Base-by-base conservation (phyloP, 2,329 filamentous ascomycete genomes). In the Xylariaceae sp. region DNA sequence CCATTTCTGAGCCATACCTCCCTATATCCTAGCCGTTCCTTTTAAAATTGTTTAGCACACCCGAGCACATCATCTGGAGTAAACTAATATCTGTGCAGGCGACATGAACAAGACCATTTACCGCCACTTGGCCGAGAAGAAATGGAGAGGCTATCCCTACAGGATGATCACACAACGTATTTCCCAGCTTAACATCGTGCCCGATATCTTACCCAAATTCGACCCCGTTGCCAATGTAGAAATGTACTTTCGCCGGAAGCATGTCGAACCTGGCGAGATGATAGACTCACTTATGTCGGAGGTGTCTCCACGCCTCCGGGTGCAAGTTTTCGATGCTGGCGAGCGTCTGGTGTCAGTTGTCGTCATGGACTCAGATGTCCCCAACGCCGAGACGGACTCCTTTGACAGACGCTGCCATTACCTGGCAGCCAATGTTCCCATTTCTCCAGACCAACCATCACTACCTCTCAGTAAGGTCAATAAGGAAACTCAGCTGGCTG, bases 31-130 rank as follows among this genome's bases (percentile, higher is more conserved):
- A 29, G 26, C 9, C n/a, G n/a, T 29, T 29, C 9, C 26, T 29
- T 29, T 29, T 29, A 9, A n/a, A 29, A 29, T n/a, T 29, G 9
- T n/a, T 9, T 29, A n/a, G n/a, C n/a, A n/a, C n/a, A n/a, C n/a
- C n/a, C n/a, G n/a, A n/a, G n/a, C n/a, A n/a, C n/a, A n/a, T n/a
- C n/a, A n/a, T n/a, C n/a, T n/a, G 22, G 22, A 6, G 22, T 11
- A 6, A 26, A 26, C 22, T 6, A 26, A 26, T 26, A 15, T 22
- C 2, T 13, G 18, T 19, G 4, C 51, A 96, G 90, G 86, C 51
- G 89, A 97, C 65, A 91, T 97, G 89, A 84, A 80, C 71, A 95
- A 95, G 65, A 91, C 91, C 49, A 90, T 98, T 61, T 98, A 98
- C 72, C 87, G 91, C 50, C 79, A 87, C 65, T 83, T 97, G 38